phyloP scores from a whole-genome alignment of 306 rosid genomes.

The Glycine soja region DNA sequence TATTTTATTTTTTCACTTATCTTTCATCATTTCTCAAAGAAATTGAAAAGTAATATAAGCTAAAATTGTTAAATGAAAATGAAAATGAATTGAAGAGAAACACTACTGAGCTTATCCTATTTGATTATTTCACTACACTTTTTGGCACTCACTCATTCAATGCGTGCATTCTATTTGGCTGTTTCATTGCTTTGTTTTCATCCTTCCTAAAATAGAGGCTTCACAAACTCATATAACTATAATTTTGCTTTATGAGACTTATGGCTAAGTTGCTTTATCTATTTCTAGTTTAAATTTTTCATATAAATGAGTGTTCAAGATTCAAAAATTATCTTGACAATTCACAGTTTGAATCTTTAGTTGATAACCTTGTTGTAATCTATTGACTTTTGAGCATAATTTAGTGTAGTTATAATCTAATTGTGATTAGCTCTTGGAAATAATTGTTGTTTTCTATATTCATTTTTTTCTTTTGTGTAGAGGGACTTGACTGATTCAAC shows the following conservation, averaged over 20 bases:
- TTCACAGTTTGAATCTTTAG: neutral
- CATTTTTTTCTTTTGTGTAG: slow-evolving; percentile 48
- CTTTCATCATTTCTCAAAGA: neutral
- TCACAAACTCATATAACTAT: neutral
- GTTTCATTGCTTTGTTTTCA: neutral
- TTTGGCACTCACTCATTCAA: neutral
- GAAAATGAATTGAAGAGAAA: neutral
- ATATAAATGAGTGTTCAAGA: neutral
- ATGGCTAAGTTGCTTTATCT: neutral
- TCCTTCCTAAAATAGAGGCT: neutral
- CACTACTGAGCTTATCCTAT: neutral
- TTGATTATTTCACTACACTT: neutral
- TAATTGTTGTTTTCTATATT: slow-evolving; percentile 8
- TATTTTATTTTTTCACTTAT: neutral
- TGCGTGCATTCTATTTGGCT: neutral
- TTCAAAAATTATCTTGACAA: neutral
- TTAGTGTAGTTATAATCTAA: slow-evolving; percentile 17
- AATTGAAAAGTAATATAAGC: neutral
- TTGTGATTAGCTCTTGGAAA: slow-evolving; percentile 22
- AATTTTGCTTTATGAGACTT: neutral
- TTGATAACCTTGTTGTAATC: neutral
- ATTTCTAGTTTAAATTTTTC: neutral
- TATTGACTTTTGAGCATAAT: slow-evolving; percentile 27
- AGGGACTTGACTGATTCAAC: slow-evolving; percentile 97
- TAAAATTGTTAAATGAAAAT: neutral